A percentile compares a stretch with the other conserved stretches of the same genome.
Conservation (phyloP, 2,329 filamentous ascomycete species). For the Trichoderma endophyticum region DNA sequence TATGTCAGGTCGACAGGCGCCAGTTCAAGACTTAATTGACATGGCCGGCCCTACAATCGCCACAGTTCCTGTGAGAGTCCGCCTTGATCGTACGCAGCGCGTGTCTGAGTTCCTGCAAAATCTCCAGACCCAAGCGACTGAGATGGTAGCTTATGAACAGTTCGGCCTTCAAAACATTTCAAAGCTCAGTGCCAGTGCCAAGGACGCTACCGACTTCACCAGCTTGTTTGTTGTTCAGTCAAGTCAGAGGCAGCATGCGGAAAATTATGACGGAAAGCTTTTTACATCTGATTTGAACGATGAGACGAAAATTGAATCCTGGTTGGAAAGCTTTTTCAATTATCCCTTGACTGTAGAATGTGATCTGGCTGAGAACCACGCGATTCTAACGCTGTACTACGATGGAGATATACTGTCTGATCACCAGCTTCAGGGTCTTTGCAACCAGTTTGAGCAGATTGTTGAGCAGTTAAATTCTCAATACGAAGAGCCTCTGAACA, state of each 20-base stretch:
- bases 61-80: constrained; percentile 29
- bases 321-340: constrained; percentile 3
- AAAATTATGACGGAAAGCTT: background rate
- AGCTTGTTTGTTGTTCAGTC: constrained; percentile 29
- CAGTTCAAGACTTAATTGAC: constrained; percentile 26
- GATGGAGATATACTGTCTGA: background rate
- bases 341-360: constrained; percentile 2
- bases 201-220: constrained; percentile 26
- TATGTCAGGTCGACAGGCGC: constrained; percentile 29
- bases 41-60: constrained; percentile 31
- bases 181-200: constrained; percentile 19
- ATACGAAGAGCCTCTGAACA: background rate
- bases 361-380: background rate
- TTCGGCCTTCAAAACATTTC: constrained; percentile 24
- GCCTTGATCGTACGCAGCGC: constrained; percentile 6
- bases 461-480: background rate
- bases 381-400: background rate
- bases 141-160: constrained; percentile 21
- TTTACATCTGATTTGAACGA: constrained; percentile 21
- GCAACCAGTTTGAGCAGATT: constrained; percentile 5
- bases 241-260: background rate
- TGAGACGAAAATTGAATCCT: background rate
- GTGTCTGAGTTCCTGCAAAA: constrained; percentile 22
- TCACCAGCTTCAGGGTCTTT: background rate
- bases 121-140: background rate